Base-by-base conservation (phyloP, 371 early-diverging fungal genomes). In the Actinomucor elegans region DNA sequence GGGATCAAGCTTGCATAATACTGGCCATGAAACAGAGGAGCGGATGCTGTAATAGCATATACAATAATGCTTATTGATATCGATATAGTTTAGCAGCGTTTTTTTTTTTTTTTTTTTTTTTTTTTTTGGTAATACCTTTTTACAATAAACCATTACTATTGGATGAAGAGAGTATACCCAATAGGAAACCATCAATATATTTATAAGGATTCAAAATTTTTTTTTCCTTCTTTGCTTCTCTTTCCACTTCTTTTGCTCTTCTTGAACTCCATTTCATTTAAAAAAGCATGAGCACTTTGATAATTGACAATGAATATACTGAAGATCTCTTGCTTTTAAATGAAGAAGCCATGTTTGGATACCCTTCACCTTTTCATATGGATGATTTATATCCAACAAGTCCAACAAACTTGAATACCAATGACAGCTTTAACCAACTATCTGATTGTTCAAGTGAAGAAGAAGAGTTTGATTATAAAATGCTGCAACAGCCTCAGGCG, bases 401-500 rank as follows among this genome's bases (percentile, higher is more conserved):
- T 11, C 20, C 31, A 7, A 24, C 20, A 12, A 23, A 8, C 34
- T 21, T 33, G 3, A 18, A 11, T 21, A 12, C 12, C n/a, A 33
- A 34, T 12, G 40, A 40, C 3, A 23, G 40, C 40, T n/a, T n/a
- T n/a, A n/a, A n/a, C n/a, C 40, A 47, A 10, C 23, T 34, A n/a
- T 48, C 48, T n/a, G 48, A 53, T 10, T 52, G 46, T 37, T 54
- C 55, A 15, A 60, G 53, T 45, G 58, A 54, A 37, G 55, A 54
- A 44, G 55, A 60, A 35, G 43, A 52, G 24, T 55, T 38, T 40
- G 55, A 55, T 37, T 55, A 24, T 15, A 47, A 38, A 44, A 34
- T 49, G 29, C n/a, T n/a, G n/a, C 11, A 33, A n/a, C 51, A 49
- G 9, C 60, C 56, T 5, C 51, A 54, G 6, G 65, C 65, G 4